Evolutionary conservation across 805 yeast species (phyloP).

Genomic region (Candida silvicultrix): DNA sequence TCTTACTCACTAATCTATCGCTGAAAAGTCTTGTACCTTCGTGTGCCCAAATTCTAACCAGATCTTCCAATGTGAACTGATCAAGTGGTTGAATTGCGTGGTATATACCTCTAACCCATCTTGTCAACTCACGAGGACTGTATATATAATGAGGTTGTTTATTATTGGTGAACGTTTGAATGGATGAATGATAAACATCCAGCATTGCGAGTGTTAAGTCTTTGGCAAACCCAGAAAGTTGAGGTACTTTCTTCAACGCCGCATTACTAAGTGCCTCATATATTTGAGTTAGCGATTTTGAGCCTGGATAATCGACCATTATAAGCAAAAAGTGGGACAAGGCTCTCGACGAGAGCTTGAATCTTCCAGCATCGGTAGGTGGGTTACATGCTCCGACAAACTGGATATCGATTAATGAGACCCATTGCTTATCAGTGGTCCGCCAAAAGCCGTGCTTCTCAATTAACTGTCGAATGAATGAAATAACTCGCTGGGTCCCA

Average conservation of each 20-base stretch:
- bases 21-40: conserved; percentile 75
- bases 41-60: conserved; percentile 70
- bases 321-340: conserved; percentile 59
- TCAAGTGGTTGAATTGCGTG: conserved; percentile 38
- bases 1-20: conserved; percentile 52
- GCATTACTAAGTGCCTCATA: conserved; percentile 55
- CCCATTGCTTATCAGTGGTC: conserved; percentile 55
- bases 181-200: conserved; percentile 45
- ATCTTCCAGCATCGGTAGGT: conserved; percentile 73
- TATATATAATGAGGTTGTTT: conserved; percentile 59
- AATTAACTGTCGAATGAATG: conserved; percentile 67
- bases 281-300: conserved; percentile 54
- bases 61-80: conserved; percentile 30
- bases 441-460: conserved; percentile 79
- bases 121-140: conserved; percentile 86
- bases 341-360: conserved; percentile 50
- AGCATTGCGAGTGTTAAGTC: conserved; percentile 63
- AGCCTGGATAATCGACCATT: conserved; percentile 75
- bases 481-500: conserved; percentile 68
- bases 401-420: conserved; percentile 55
- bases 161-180: conserved; percentile 29
- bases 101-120: conserved; percentile 79
- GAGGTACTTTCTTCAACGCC: conserved; percentile 53
- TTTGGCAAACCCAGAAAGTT: conserved; percentile 44
- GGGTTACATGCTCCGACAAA: conserved; percentile 97